These are phyloP conservation scores for Aspergillus asperescens DNA, from an alignment of 495 filamentous ascomycete genomes.

Conservation along the genomic window DNA sequence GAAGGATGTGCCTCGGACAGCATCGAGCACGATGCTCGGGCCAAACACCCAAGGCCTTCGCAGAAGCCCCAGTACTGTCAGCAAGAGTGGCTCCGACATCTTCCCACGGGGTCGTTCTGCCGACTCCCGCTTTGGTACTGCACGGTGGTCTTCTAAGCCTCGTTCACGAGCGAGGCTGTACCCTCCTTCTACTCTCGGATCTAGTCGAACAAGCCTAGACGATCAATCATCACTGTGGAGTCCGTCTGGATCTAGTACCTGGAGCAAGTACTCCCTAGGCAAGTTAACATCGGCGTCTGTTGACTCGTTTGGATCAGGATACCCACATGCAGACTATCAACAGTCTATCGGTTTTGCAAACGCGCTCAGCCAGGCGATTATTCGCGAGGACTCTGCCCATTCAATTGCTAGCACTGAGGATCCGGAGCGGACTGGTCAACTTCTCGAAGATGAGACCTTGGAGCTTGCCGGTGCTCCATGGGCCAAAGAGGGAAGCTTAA, in stretches of 20 bases:
- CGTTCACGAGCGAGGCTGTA: conserved; percentile 77
- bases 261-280: conserved; percentile 90
- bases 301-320: conserved; percentile 77
- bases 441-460: conserved; percentile 86
- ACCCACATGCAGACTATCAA: conserved; percentile 78
- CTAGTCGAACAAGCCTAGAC: conserved; percentile 88
- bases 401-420: conserved; percentile 47
- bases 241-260: conserved; percentile 79
- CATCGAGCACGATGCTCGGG: conserved; percentile 45
- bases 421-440: conserved; percentile 53
- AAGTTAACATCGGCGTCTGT: conserved; percentile 88
- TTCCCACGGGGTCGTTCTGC: conserved; percentile 65
- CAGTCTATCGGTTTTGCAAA: conserved; percentile 98
- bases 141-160: conserved; percentile 77
- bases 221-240: conserved; percentile 89
- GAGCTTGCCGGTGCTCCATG: conserved; percentile 89
- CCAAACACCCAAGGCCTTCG: conserved; percentile 57
- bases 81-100: conserved; percentile 78
- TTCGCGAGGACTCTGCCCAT: conserved; percentile 74
- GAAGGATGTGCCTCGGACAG: conserved; percentile 35
- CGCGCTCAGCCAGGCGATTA: conserved; percentile 92
- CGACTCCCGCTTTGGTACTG: conserved; percentile 59
- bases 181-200: conserved; percentile 73
- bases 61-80: conserved; percentile 81
- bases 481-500: conserved; percentile 94